phyloP scores from a whole-genome alignment of 139 green algal genomes.

The Penium margaritaceum region DNA sequence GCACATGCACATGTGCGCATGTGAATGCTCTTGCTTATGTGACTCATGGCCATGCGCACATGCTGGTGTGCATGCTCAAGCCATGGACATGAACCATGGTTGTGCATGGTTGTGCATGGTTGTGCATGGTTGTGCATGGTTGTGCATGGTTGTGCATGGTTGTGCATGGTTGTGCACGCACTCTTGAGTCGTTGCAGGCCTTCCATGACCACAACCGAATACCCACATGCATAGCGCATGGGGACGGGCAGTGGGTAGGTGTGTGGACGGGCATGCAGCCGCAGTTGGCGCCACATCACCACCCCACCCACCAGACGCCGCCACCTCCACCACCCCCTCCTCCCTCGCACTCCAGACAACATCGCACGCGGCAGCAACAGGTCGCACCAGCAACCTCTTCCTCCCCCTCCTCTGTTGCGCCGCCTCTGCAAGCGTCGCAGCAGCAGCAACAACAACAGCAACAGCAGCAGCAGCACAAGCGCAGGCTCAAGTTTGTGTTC shows the following conservation, averaged over 20 bases:
- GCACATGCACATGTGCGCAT: too few species aligned
- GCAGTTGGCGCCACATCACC: too few species aligned
- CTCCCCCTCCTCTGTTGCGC: too few species aligned
- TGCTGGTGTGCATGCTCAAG: background rate
- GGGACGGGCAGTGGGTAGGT: background rate
- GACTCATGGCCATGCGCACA: background rate
- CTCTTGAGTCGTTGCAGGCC: background rate
- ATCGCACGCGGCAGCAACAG: too few species aligned
- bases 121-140: background rate
- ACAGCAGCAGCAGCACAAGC: background rate
- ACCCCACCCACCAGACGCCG: too few species aligned
- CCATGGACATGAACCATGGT: background rate
- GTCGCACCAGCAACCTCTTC: too few species aligned
- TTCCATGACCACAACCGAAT: slow-evolving; percentile 1
- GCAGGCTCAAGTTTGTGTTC: background rate
- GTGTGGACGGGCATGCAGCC: too few species aligned
- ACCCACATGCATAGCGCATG: background rate
- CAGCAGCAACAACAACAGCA: background rate
- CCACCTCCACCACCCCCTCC: too few species aligned
- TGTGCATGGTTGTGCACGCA: background rate
- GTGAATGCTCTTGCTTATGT: too few species aligned
- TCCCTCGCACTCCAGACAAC: too few species aligned
- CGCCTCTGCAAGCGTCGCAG: too few species aligned
- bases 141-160: background rate
- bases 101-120: background rate